Percentiles rank a stretch among this genome's conserved stretches.
Evolutionary conservation across 169 alveolate genomes (phyloP).

Genomic region (Cryptosporidium meleagridis): DNA sequence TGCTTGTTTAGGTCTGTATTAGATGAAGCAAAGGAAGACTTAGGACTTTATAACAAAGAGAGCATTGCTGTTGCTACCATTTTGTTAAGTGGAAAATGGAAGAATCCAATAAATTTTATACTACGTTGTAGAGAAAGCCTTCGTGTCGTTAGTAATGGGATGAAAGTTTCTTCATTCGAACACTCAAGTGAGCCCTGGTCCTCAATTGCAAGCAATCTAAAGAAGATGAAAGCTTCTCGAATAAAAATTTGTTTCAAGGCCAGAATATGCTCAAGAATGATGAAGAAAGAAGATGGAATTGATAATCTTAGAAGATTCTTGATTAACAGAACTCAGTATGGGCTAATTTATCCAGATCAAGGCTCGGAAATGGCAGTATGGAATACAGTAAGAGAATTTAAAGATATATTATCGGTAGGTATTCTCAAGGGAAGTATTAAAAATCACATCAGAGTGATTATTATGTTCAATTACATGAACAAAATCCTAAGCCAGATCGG

Average conservation of each 20-base stretch:
- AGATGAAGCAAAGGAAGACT: background rate
- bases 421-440: slow-evolving; percentile 25
- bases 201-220: background rate
- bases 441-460: slow-evolving; percentile 36
- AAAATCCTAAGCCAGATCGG: slow-evolving; percentile 10
- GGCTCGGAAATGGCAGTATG: slow-evolving; percentile 34
- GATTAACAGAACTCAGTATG: slow-evolving; percentile 18
- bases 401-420: slow-evolving; percentile 21
- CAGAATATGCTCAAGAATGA: slow-evolving; percentile 17
- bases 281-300: slow-evolving; percentile 21
- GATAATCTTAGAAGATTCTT: slow-evolving; percentile 33
- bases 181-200: background rate
- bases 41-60: slow-evolving; percentile 4
- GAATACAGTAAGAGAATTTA: slow-evolving; percentile 39
- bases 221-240: background rate
- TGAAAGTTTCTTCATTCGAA: background rate
- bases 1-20: slow-evolving; percentile 40
- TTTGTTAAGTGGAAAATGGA: slow-evolving; percentile 51
- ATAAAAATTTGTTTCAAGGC: slow-evolving; percentile 39
- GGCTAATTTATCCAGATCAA: slow-evolving; percentile 7
- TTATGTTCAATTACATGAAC: slow-evolving; percentile 40
- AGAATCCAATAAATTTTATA: slow-evolving; percentile 24
- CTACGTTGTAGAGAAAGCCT: slow-evolving; percentile 29
- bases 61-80: slow-evolving; percentile 18
- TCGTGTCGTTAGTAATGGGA: slow-evolving; percentile 16